These are phyloP conservation scores for Physcomitrellopsis africana DNA, from an alignment of 225 moss, liverwort and hornwort genomes.

Conservation along the genomic window DNA sequence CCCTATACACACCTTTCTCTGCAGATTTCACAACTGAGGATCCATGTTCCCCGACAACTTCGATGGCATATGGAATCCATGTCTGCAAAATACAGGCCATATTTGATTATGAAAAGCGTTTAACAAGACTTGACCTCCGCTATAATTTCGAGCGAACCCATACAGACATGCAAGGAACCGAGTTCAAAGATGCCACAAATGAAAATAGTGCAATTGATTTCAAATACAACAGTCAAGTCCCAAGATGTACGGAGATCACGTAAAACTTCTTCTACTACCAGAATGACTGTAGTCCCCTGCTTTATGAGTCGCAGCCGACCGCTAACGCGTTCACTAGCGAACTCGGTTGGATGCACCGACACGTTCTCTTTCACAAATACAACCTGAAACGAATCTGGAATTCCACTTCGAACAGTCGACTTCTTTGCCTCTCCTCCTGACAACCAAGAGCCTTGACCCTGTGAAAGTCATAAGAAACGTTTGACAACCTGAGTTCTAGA, in stretches of 20 bases:
- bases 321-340: constrained; percentile 63
- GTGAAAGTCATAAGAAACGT: constrained; percentile 17
- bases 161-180: background rate
- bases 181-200: background rate
- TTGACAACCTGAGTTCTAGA: constrained; percentile 11
- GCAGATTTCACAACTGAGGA: constrained; percentile 29
- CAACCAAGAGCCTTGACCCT: constrained; percentile 22
- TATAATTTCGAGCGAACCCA: constrained; percentile 8
- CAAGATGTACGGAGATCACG: background rate
- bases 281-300: constrained; percentile 69
- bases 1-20: constrained; percentile 59
- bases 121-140: background rate
- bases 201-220: background rate
- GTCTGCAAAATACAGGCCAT: constrained; percentile 57
- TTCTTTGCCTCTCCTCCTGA: constrained; percentile 30
- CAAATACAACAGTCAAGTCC: constrained; percentile 4
- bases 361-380: constrained; percentile 84
- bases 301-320: constrained; percentile 83
- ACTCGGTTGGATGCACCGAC: constrained; percentile 73
- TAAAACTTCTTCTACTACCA: constrained; percentile 56
- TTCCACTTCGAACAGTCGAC: constrained; percentile 38
- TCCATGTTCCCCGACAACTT: constrained; percentile 44
- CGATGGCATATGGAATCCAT: constrained; percentile 70
- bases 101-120: constrained; percentile 7
- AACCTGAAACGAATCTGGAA: constrained; percentile 65